Base-by-base conservation (phyloP, 306 rosid species). In the Erythrophleum fordii region DNA sequence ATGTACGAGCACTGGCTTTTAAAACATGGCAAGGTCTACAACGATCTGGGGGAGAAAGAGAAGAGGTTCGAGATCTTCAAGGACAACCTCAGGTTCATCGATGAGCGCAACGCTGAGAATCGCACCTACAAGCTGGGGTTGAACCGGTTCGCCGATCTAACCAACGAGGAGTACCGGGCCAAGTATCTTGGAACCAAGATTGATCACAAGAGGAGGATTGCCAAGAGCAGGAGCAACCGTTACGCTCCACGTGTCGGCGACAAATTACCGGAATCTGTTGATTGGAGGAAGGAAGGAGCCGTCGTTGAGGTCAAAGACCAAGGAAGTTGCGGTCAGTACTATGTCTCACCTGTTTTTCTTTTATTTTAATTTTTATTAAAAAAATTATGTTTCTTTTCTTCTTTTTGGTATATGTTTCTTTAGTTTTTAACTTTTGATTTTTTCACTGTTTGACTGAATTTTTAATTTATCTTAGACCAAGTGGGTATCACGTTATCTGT, bases 231-330 rank as follows among this genome's bases (percentile, higher is more conserved):
- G 29, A 88, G 87, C 73, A 55, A 79, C 46, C 89, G 97, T 2
- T 92, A 93, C 72, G 85, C 76, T 71, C 92, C 94, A 75, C 92
- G 89, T 67, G 90, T 90, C 75, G 94, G 97, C 2, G 97, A 89
- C 7, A 25, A 74, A 0, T 60, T 96, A 73, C 99, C 99, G 0
- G 93, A 88, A 0, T 79, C 82, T 10, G 80, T 96, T 66, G 99
- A 96, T 83, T 96, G 99, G 99, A 92, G 99, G 83, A 75, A 89
- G 82, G 74, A 92, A 84, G 99, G 99, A 31, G 99, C 90, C 2
- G 97, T 96, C 46, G 66, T 6, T n/a, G 62, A 14, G 8, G 78
- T 96, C 86, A 96, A 96, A 81, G 97, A 96, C 83, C 99, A 96
- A 85, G 99, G 91, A 56, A 77, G 90, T 29, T 96, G 99, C 56